Evolutionary conservation across 306 rosid genomes (phyloP), one percentile per base, ranked within the genome.

Genomic region (Fragaria iinumae): DNA sequence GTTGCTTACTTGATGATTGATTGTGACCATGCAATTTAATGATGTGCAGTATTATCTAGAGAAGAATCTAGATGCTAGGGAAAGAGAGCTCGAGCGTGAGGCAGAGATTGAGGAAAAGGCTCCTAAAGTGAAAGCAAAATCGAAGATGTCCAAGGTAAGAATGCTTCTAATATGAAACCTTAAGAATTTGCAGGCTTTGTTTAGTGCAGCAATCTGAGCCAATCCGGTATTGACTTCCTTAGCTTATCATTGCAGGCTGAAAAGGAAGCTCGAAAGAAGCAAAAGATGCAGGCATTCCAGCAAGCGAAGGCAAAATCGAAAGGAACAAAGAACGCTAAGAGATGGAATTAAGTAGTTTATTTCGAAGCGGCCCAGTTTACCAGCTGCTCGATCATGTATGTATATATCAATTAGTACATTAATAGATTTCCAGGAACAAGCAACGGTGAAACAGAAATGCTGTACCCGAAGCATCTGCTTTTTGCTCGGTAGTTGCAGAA

Each of bases 111-210:
- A 92, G 34, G 96, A 86, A 76, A 95, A 90, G 81, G 98, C 97
- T 83, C 97, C 97, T 44, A 90, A 92, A 84, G 84, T 89, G 69
- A 94, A 94, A 83, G 98, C 98, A 79, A 94, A 94, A 87, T 94
- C 97, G 23, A 94, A 94, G 91, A 94, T 95, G 98, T 92, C 98
- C 8, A 95, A 90, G 96, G 98, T 94, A 81, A 55, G 34, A 75
- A 67, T 72, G 16, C 50, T 74, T 66, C 65, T 39, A 18, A 64
- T 65, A 8, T 73, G 50, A 56, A 8, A 55, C 39, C 5, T 11
- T 3, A 36, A 56, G 38, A 21, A 20, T 21, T 32, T 21, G 21
- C 65, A 12, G 32, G 23, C 6, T 72, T 65, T 50, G 43, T 62
- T 63, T 32, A 44, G 18, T 8, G 65, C 25, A 50, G 64, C 8